Percentiles rank a stretch among this genome's conserved stretches.
These are phyloP conservation scores for Sherardia arvensis DNA, from an alignment of 257 asterid genomes.

Conservation along the genomic window DNA sequence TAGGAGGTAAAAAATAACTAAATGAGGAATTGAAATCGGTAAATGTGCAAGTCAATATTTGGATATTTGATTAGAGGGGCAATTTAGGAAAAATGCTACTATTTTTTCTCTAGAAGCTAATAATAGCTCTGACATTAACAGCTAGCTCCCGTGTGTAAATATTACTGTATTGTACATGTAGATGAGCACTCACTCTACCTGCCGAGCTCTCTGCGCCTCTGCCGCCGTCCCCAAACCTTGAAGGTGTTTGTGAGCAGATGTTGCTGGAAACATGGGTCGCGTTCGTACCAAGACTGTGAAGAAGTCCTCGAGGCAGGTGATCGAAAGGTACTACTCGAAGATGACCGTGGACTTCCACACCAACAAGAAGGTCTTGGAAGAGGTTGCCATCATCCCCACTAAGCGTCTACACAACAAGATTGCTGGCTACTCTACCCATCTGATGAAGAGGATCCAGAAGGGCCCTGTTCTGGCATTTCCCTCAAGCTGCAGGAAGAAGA, in stretches of 20 bases:
- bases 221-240: too few relatives aligned
- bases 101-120: too few relatives aligned
- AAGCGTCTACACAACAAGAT: constrained; percentile 36
- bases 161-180: too few relatives aligned
- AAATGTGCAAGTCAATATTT: too few relatives aligned
- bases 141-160: too few relatives aligned
- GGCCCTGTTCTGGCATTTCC: constrained; percentile 35
- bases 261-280: constrained; percentile 34
- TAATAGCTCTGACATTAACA: too few relatives aligned
- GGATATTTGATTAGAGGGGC: too few relatives aligned
- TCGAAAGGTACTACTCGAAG: constrained; percentile 41
- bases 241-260: not conserved
- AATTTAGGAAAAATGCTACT: too few relatives aligned
- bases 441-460: constrained; percentile 38
- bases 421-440: constrained; percentile 38
- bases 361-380: constrained; percentile 33
- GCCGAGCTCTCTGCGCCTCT: too few relatives aligned
- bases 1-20: too few relatives aligned
- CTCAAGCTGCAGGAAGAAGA: constrained; percentile 38
- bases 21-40: too few relatives aligned
- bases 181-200: too few relatives aligned
- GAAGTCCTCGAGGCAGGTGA: constrained; percentile 46
- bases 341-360: constrained; percentile 49
- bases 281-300: constrained; percentile 44
- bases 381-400: constrained; percentile 39